Conservation (phyloP, 257 asterid genomes). For the Nyctanthes arbortristis region DNA sequence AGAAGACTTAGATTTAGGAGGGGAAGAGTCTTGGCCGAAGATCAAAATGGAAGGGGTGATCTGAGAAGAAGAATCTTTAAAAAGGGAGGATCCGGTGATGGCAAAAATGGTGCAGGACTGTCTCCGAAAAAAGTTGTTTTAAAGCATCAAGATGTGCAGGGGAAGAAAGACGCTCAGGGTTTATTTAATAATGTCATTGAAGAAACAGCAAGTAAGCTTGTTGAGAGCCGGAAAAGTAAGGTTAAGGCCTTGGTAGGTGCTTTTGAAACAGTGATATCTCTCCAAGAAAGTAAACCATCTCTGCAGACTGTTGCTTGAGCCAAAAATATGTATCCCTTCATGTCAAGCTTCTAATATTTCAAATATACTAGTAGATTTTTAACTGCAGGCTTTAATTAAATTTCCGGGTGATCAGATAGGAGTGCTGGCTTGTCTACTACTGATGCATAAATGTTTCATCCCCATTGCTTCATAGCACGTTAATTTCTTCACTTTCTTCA, state of each 20-base stretch:
- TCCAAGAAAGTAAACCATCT: slow-evolving; percentile 42
- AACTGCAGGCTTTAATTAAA: background rate
- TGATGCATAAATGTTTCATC: background rate
- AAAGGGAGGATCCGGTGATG: slow-evolving; percentile 14
- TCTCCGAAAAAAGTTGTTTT: slow-evolving; percentile 29
- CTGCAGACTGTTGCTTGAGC: slow-evolving; percentile 20
- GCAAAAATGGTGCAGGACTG: slow-evolving; percentile 6
- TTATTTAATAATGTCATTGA: slow-evolving; percentile 52
- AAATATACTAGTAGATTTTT: slow-evolving; percentile 4
- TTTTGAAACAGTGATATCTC: slow-evolving; percentile 55
- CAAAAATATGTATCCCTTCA: background rate
- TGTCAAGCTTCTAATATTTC: slow-evolving; percentile 18
- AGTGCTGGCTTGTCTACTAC: background rate
- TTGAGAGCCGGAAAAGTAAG: slow-evolving; percentile 54
- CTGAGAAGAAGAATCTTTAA: slow-evolving; percentile 19
- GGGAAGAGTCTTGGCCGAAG: slow-evolving; percentile 25
- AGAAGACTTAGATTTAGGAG: slow-evolving; percentile 33
- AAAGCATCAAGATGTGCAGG: slow-evolving; percentile 42
- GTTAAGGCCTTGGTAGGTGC: slow-evolving; percentile 65
- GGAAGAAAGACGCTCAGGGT: slow-evolving; percentile 40
- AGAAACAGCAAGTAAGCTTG: slow-evolving; percentile 59
- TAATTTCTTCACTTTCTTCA: background rate
- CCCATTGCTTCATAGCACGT: background rate
- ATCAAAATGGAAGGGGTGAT: slow-evolving; percentile 24
- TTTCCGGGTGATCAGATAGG: background rate